Percentiles rank a stretch among this genome's conserved stretches.
These are phyloP conservation scores for Macrolepiota fuliginosa DNA, from an alignment of 768 basidiomycete species.

Conservation along the genomic window DNA sequence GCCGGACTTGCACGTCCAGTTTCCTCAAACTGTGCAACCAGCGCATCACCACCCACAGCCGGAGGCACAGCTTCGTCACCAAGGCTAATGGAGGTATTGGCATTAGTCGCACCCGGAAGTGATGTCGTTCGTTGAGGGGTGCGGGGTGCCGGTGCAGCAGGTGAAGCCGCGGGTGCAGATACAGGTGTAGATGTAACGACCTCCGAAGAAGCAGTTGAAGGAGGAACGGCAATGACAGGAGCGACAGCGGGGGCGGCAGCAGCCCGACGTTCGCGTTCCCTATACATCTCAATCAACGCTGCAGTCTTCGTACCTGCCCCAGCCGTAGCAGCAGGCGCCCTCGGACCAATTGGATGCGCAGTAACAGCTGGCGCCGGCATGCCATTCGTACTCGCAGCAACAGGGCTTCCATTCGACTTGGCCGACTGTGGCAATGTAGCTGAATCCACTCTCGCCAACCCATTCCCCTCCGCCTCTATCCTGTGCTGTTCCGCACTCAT, in stretches of 20 bases:
- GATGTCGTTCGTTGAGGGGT: constrained; percentile 15
- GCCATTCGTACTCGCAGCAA: background rate
- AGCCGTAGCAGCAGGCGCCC: constrained; percentile 3
- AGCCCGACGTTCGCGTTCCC: constrained; percentile 60
- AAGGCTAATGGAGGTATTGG: background rate
- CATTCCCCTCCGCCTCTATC: background rate
- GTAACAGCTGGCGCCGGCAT: constrained; percentile 18
- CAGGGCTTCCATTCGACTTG: background rate
- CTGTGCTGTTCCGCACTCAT: background rate
- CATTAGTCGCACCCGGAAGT: background rate
- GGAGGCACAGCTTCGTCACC: background rate
- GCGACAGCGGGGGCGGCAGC: constrained; percentile 19
- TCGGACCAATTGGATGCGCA: constrained; percentile 21
- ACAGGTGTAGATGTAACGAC: constrained; percentile 31
- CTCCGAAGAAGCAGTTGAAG: constrained; percentile 32
- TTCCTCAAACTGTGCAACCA: constrained; percentile 34
- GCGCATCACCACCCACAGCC: constrained; percentile 20
- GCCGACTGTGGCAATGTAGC: background rate
- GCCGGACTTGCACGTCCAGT: constrained; percentile 60
- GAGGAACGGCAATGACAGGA: constrained; percentile 28
- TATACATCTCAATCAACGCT: constrained; percentile 83
- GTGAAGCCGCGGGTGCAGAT: constrained; percentile 23
- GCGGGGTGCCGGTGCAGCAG: constrained; percentile 24
- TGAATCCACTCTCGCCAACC: background rate
- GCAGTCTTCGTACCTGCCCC: constrained; percentile 53